Conservation (phyloP, 306 rosid species). For the Sicyos edulis region DNA sequence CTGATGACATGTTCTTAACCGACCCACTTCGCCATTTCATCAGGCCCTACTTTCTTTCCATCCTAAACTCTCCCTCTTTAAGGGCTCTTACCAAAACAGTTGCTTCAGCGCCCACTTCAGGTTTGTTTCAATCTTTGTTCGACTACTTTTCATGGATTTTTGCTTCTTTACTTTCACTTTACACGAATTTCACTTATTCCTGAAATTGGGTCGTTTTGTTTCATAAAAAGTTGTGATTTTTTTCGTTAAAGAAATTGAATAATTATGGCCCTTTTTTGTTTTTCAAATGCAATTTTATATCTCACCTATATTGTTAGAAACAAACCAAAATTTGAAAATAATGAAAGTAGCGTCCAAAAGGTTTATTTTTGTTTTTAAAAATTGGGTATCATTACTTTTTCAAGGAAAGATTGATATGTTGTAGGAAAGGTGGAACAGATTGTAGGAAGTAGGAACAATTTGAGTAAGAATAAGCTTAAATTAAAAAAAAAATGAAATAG, state of each 20-base stretch:
- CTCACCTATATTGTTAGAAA: too few relatives aligned
- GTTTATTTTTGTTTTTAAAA: too few relatives aligned
- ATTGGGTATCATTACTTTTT: too few relatives aligned
- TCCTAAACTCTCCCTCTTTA: conserved; percentile 4
- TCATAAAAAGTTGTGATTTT: background rate
- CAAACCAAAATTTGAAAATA: too few relatives aligned
- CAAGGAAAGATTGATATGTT: too few relatives aligned
- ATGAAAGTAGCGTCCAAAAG: too few relatives aligned
- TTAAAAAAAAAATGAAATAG: too few relatives aligned
- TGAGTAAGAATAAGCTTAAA: too few relatives aligned
- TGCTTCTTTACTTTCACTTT: background rate
- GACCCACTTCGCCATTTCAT: conserved; percentile 20
- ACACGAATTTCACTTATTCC: background rate
- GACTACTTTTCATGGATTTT: background rate
- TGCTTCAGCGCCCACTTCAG: conserved; percentile 32
- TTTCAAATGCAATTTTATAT: too few relatives aligned
- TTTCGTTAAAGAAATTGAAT: background rate
- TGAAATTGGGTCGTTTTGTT: background rate
- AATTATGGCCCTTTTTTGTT: too few relatives aligned
- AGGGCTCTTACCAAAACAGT: background rate
- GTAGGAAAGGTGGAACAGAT: too few relatives aligned
- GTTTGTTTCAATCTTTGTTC: conserved; percentile 18
- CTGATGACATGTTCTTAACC: conserved; percentile 23
- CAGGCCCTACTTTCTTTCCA: background rate
- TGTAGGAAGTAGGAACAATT: too few relatives aligned